Percentiles rank a stretch among this genome's conserved stretches.
These are phyloP conservation scores for Xylariaceae sp. DNA, from an alignment of 2,329 filamentous ascomycete genomes.

Conservation along the genomic window DNA sequence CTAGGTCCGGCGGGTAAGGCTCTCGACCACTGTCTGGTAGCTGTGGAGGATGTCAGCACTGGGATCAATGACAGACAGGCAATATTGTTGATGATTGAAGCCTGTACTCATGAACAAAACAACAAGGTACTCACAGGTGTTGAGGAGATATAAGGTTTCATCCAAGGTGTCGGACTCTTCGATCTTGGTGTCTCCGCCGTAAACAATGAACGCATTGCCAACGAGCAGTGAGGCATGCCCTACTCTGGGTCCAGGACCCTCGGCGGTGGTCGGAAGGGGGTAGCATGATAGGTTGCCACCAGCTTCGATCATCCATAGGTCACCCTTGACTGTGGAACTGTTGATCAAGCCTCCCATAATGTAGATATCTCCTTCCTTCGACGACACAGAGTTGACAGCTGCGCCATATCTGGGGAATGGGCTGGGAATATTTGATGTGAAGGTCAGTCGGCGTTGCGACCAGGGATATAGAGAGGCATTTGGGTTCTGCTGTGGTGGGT, in stretches of 20 bases:
- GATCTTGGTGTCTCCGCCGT: slow-evolving; percentile 96
- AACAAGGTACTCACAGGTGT: slow-evolving; percentile 73
- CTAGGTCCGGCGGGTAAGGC: slow-evolving; percentile 83
- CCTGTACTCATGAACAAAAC: neutral
- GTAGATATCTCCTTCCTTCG: slow-evolving; percentile 96
- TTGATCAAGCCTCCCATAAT: slow-evolving; percentile 97
- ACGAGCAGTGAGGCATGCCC: slow-evolving; percentile 92
- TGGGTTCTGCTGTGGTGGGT: slow-evolving; percentile 41
- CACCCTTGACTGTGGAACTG: slow-evolving; percentile 91
- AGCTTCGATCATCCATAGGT: slow-evolving; percentile 96
- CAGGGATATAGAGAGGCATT: slow-evolving; percentile 90
- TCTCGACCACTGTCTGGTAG: slow-evolving; percentile 96
- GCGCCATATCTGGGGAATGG: slow-evolving; percentile 97
- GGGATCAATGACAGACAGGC: neutral
- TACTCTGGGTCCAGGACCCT: slow-evolving; percentile 91
- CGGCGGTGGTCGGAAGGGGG: slow-evolving; percentile 84
- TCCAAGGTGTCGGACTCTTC: slow-evolving; percentile 89
- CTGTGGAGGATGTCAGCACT: slow-evolving; percentile 43
- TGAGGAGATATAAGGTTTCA: slow-evolving; percentile 92
- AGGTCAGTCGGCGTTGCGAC: slow-evolving; percentile 86
- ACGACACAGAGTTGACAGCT: slow-evolving; percentile 86
- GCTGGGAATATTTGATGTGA: slow-evolving; percentile 70
- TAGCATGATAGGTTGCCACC: slow-evolving; percentile 86
- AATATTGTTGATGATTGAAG: neutral
- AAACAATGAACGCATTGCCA: slow-evolving; percentile 98